Evolutionary conservation across 2,329 filamentous ascomycete species (phyloP), one percentile per base, ranked within the genome.

Genomic region (Aspergillus carbonarius): DNA sequence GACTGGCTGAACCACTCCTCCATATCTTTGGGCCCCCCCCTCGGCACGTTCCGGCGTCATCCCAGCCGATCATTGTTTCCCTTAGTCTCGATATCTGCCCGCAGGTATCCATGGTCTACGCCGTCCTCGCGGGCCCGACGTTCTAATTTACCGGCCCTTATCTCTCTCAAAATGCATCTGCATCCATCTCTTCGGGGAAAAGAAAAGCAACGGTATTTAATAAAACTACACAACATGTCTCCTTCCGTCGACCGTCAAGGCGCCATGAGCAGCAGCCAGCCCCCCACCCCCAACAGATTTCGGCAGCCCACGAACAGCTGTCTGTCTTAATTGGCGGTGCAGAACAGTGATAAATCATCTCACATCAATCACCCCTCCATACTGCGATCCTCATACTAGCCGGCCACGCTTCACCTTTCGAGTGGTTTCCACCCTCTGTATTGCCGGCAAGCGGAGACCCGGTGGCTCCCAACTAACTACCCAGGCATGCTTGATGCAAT

Each of bases 1-100:
- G 52, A 46, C 48, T 51, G 32, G 47, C 27, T 51, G 27, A 35
- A 20, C 52, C 52, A 42, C 35, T 53, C 59, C 48, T 35, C 51
- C 12, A 40, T 23, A 23, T 55, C 55, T 57, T 46, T 59, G 47
- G 49, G 47, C 27, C 42, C 39, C 48, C 32, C 42, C 34, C 49
- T 61, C 57, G 60, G 60, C 60, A 57, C 60, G 60, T 59, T 61
- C 60, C 60, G 60, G 53, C 37, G 46, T 34, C 46, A 55, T 34
- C 30, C 39, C 39, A 25, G 27, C 51, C 23, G n/a, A 48, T 30
- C 10, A 20, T 48, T 48, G 44, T 32, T 30, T 48, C 44, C 42
- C 25, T 32, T 32, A 30, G 44, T 17, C 44, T 18, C 25, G 27
- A 32, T 48, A 30, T 30, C 44, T n/a, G 25, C 25, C 44, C 27